Evolutionary conservation across 179 eudicot genomes (phyloP), one percentile per base, ranked within the genome.

Genomic region (Heliamphora pulchella): DNA sequence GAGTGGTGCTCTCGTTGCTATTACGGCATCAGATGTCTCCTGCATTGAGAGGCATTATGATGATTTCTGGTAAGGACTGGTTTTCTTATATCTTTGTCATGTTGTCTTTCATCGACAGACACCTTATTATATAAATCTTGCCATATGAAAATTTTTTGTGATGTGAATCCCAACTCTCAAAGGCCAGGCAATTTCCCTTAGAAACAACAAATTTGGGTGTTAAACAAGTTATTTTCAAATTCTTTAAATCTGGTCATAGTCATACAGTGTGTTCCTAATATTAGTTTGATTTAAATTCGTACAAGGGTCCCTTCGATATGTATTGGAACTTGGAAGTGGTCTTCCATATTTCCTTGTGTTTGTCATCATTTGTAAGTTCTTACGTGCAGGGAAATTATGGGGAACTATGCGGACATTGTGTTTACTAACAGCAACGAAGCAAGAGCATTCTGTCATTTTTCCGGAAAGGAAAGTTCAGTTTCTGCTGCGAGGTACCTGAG

Each of bases 41-140:
- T 96, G 99, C 88, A 94, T 96, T 55, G 98, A 96, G 86, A 90
- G 93, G 81, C 98, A 94, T 82, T 96, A 91, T 69, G 98, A 96
- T 76, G 91, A 91, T 87, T 92, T 89, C 87, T 94, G 99, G 99
- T 96, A 90, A 86, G n/a, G 57, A 71, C 47, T 10, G 0, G 43
- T 51, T 67, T 67, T n/a, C 43, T 18, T 68, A 43, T 17, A 54
- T 46, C 20, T 7, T 3, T 3, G 6, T 14, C 43, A n/a, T 13
- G 1, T 8, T 53, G 15, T 71, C 67, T 18, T 47, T 7, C 15
- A 43, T 57, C 1, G 17, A 43, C 17, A 44, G 54, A 41, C 48
- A 39, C 44, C 41, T 68, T 39, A 54, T 39, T 41, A 48, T 5
- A 9, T 11, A 47, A 43, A 46, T 47, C 41, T 59, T 53, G 1